Percentiles rank a stretch among this genome's conserved stretches.
Conservation (phyloP, 495 filamentous ascomycete genomes). For the Penicillium herquei region DNA sequence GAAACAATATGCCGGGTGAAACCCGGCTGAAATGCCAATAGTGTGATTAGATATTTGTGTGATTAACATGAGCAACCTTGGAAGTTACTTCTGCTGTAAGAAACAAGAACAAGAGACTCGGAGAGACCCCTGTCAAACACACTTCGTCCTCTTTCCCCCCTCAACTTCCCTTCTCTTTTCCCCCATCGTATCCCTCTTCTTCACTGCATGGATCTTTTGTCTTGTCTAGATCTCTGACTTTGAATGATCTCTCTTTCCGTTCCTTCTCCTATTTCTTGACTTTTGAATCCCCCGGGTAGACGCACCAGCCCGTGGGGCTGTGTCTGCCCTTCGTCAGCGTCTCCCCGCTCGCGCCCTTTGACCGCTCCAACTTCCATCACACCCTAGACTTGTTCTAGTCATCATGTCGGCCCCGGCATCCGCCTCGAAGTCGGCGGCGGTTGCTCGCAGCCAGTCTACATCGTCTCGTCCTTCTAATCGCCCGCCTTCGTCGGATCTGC, state of each 20-base stretch:
- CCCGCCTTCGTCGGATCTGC: conserved; percentile 47
- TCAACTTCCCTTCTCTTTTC: neutral
- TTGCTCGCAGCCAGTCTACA: conserved; percentile 55
- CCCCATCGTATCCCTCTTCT: neutral
- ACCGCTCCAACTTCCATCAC: conserved; percentile 20
- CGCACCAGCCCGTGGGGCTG: conserved; percentile 9
- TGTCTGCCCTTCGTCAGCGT: conserved; percentile 11
- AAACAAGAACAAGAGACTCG: neutral
- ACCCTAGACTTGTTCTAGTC: conserved; percentile 10
- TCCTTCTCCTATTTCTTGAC: neutral
- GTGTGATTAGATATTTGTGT: neutral
- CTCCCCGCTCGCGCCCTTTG: conserved; percentile 24
- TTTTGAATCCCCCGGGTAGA: neutral
- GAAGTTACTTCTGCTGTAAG: neutral
- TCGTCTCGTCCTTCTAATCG: conserved; percentile 47
- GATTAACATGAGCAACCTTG: too few species aligned
- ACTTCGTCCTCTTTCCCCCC: neutral
- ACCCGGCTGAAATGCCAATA: conserved; percentile 1
- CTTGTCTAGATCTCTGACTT: too few species aligned
- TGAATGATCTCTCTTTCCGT: neutral
- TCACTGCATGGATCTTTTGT: neutral
- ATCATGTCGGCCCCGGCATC: conserved; percentile 54
- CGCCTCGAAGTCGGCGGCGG: conserved; percentile 41
- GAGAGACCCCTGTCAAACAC: neutral
- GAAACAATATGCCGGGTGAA: neutral